Base-by-base conservation (phyloP, 2,329 filamentous ascomycete species). In the Podosphaera xanthii region DNA sequence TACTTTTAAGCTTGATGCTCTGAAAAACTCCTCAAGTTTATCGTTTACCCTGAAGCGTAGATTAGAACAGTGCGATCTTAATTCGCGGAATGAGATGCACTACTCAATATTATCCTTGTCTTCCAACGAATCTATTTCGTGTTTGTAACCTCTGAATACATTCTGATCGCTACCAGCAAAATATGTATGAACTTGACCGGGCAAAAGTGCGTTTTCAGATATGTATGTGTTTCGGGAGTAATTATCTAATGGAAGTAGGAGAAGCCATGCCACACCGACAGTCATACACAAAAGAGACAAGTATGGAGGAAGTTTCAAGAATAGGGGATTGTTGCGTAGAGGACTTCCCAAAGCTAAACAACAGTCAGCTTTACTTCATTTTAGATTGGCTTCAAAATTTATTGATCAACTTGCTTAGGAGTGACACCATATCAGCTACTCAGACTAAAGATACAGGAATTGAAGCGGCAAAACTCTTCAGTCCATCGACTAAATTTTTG, bases 161-260 rank as follows among this genome's bases (percentile, higher is more conserved):
- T 96, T 86, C 74, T 97, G 90, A 70, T 98, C 92, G 70, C 88
- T 95, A 22, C 92, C 92, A 5, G 87, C 84, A 69, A 98, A 98
- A 72, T 98, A 98, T 1, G 92, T 95, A 72, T 97, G 91, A 7
- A 97, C 92, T 71, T 98, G 92, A 1, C 90, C 92, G 0, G 92
- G 92, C 12, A 98, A 76, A 40, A 98, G 81, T 9, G 92, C 92
- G 70, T 98, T 98, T 71, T 98, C 92, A 50, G 91, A 97, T 60
- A 98, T 92, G 71, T 98, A 98, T 0, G 91, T 98, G 61, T 80
- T 78, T 64, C 92, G 82, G 57, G 89, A 95, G 74, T 97, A 95
- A 64, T 90, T 80, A 71, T 97, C 80, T 58, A 97, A 77, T 2
- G 92, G 92, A 1, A 98, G 80, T 38, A 97, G 77, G 31, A 96